These are phyloP conservation scores for Tricharina praecox DNA, from an alignment of 495 filamentous ascomycete genomes.

Conservation along the genomic window DNA sequence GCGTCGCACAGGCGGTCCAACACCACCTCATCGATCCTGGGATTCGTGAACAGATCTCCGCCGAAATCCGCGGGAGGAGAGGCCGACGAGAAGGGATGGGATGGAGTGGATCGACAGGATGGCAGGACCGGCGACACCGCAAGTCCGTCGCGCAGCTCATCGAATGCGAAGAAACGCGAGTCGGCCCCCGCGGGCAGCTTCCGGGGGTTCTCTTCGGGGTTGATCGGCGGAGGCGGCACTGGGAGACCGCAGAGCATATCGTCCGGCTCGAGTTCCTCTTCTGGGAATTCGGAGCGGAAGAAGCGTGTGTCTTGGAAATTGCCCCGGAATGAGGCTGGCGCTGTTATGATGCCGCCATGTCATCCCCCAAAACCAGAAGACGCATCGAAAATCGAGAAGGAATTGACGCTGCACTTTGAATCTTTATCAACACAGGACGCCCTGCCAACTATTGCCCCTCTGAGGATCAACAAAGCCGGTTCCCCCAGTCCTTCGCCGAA, in stretches of 20 bases:
- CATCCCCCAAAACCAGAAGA: conserved; percentile 22
- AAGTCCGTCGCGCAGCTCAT: not conserved
- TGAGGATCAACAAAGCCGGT: conserved; percentile 20
- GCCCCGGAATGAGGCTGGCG: conserved; percentile 1
- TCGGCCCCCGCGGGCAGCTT: conserved; percentile 3
- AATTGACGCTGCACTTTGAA: conserved; percentile 20
- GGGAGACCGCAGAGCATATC: conserved; percentile 20
- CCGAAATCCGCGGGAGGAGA: not conserved
- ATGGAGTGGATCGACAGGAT: conserved; percentile 24
- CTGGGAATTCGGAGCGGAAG: conserved; percentile 15
- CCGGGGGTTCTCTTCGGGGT: not conserved
- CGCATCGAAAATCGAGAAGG: conserved; percentile 20
- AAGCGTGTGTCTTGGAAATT: conserved; percentile 23
- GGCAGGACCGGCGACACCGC: conserved; percentile 22
- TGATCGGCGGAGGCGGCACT: not conserved
- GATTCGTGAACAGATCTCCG: conserved; percentile 2
- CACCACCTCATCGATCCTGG: conserved; percentile 12
- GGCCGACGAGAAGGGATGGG: conserved; percentile 21
- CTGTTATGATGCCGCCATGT: conserved; percentile 23
- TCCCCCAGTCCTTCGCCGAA: not conserved
- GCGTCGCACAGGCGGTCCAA: conserved; percentile 20
- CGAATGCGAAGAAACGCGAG: conserved; percentile 7
- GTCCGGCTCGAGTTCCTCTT: conserved; percentile 20
- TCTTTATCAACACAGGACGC: conserved; percentile 15
- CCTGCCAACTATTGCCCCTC: conserved; percentile 18